These are phyloP conservation scores for Calonectria honghensis DNA, from an alignment of 2,329 filamentous ascomycete species.

Conservation along the genomic window DNA sequence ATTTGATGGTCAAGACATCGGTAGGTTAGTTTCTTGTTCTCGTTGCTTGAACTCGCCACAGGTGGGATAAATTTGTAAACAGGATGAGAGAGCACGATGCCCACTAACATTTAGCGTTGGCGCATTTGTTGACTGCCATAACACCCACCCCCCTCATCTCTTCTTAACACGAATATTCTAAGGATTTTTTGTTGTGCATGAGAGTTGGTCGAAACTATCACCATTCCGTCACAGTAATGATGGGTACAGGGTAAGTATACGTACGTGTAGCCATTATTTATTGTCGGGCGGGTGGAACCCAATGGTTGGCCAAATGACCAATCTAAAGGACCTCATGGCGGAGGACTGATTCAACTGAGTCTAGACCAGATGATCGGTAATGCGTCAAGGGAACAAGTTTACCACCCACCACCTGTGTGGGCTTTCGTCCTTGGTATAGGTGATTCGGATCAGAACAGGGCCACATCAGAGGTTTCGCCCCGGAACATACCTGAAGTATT, in stretches of 20 bases:
- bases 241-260: constrained; percentile 1
- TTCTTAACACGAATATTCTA: background rate
- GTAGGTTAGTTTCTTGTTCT: background rate
- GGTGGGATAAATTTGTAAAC: background rate
- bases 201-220: background rate
- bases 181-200: too few relatives aligned
- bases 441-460: background rate
- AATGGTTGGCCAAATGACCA: background rate
- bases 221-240: background rate
- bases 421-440: background rate
- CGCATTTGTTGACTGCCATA: background rate
- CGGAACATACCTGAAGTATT: background rate
- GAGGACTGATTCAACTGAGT: constrained; percentile 3
- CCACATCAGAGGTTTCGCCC: background rate
- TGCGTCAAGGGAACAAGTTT: constrained; percentile 8
- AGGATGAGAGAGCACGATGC: background rate
- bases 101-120: background rate
- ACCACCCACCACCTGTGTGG: constrained; percentile 1
- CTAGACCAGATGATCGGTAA: constrained; percentile 48
- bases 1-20: background rate
- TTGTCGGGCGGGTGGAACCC: background rate
- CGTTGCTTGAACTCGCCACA: background rate
- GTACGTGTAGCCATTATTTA: background rate
- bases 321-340: background rate
- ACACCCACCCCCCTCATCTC: background rate